Evolutionary conservation across 768 basidiomycete genomes (phyloP), one percentile per base, ranked within the genome.

Genomic region (Termitomyces sp.): DNA sequence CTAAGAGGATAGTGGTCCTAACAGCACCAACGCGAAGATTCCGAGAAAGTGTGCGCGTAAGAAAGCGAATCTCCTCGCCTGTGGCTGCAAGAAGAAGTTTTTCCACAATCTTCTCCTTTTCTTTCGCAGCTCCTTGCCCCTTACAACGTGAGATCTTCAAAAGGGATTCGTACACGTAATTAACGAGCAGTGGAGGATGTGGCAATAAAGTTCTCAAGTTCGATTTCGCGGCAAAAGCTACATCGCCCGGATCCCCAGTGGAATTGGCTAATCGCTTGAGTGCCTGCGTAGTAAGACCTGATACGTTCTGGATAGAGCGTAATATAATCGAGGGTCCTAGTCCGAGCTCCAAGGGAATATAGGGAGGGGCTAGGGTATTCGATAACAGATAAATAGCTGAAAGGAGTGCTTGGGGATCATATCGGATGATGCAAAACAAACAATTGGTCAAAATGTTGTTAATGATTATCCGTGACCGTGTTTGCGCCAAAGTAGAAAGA

Each of bases 21-120:
- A 95, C 92, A 3, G 94, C 95, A 1, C 95, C 95, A 16, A 96
- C 94, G 48, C 92, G 84, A 46, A 93, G 76, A 69, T 93, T 88
- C 67, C 83, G 82, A 31, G 80, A 84, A 30, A 95, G 76, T 2
- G 83, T 91, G 41, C 91, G 81, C 33, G 88, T 87, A 44, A 96
- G 77, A 66, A 86, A 97, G 31, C 93, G 81, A n/a, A 83, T 80
- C 73, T 97, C 93, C 71, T 96, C 95, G 24, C 93, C 95, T 59
- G 79, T 83, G 0, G 94, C 88, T 11, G 91, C 81, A 6, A 96
- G 81, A n/a, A 96, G 81, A 24, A 96, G 76, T 66, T 82, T 88
- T 68, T 93, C 86, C 1, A 94, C 87, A 18, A 92, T 77, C 41
- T 83, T 84, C 52, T 89, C 89, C 69, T 93, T 95, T 60, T 83